These are phyloP conservation scores for Luvunga scandens DNA, from an alignment of 345 rosid species.

Conservation along the genomic window DNA sequence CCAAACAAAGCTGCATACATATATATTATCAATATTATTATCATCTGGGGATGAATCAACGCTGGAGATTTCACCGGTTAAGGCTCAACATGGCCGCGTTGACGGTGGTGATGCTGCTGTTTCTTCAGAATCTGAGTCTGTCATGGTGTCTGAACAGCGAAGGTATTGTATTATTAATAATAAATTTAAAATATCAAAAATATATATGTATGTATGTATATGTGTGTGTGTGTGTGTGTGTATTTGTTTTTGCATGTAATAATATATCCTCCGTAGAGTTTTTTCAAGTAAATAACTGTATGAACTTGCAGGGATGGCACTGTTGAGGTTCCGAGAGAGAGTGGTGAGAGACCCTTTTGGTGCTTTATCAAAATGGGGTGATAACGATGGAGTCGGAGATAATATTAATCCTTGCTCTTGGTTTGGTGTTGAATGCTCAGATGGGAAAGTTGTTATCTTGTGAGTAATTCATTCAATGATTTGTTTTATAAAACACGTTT, in stretches of 20 bases:
- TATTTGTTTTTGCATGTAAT: no score
- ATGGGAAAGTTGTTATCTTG: constrained; percentile 64
- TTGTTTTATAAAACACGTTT: background rate
- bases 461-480: constrained; percentile 30
- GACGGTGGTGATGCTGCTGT: constrained; percentile 18
- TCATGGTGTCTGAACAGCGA: constrained; percentile 37
- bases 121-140: constrained; percentile 25
- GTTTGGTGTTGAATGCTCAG: constrained; percentile 76
- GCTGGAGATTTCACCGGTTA: constrained; percentile 19
- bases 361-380: constrained; percentile 62
- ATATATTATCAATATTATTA: background rate
- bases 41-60: constrained; percentile 14
- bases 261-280: no score
- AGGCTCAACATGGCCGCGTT: constrained; percentile 22
- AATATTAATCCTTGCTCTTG: constrained; percentile 63
- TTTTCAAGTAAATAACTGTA: no score
- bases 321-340: constrained; percentile 60
- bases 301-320: constrained; percentile 48
- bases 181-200: no score
- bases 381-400: constrained; percentile 22
- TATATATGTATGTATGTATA: no score
- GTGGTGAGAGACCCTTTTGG: constrained; percentile 68
- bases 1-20: background rate
- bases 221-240: no score
- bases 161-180: constrained; percentile 29